Evolutionary conservation across 1,139 yeast genomes (phyloP).

Genomic region (Chernovozyma sophiae-reginae): DNA sequence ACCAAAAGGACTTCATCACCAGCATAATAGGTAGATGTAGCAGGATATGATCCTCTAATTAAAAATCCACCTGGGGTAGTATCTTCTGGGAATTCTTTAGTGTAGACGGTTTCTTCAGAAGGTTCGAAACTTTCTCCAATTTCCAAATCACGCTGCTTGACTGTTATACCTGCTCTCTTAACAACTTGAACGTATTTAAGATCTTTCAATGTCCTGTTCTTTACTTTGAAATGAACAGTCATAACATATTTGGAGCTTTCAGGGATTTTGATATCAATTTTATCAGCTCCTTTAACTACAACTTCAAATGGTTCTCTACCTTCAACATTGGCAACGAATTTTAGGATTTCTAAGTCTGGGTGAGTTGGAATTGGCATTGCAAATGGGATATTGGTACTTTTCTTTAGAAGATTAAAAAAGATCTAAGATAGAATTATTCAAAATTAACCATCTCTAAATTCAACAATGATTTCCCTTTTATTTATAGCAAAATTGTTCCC

Average conservation of each 20-base stretch:
- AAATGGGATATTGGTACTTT: too few relatives aligned
- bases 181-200: slow-evolving; percentile 36
- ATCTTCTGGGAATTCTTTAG: slow-evolving; percentile 31
- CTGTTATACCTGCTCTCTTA: slow-evolving; percentile 35
- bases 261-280: slow-evolving; percentile 31
- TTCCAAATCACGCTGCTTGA: slow-evolving; percentile 28
- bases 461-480: too few relatives aligned
- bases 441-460: too few relatives aligned
- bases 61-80: slow-evolving; percentile 41
- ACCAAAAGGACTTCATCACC: slow-evolving; percentile 26
- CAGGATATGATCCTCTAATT: slow-evolving; percentile 33
- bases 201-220: slow-evolving; percentile 26
- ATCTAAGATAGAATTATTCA: too few relatives aligned
- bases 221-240: slow-evolving; percentile 33
- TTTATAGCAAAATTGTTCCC: too few relatives aligned
- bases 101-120: slow-evolving; percentile 23
- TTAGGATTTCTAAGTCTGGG: slow-evolving; percentile 32
- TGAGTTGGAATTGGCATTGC: slow-evolving; percentile 15
- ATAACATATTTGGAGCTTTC: slow-evolving; percentile 35
- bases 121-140: slow-evolving; percentile 31
- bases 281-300: slow-evolving; percentile 27
- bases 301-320: slow-evolving; percentile 26
- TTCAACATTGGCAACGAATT: slow-evolving; percentile 29
- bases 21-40: slow-evolving; percentile 32
- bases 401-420: too few relatives aligned